Evolutionary conservation across 768 basidiomycete species (phyloP).

Genomic region (Stropharia rugosoannulata): DNA sequence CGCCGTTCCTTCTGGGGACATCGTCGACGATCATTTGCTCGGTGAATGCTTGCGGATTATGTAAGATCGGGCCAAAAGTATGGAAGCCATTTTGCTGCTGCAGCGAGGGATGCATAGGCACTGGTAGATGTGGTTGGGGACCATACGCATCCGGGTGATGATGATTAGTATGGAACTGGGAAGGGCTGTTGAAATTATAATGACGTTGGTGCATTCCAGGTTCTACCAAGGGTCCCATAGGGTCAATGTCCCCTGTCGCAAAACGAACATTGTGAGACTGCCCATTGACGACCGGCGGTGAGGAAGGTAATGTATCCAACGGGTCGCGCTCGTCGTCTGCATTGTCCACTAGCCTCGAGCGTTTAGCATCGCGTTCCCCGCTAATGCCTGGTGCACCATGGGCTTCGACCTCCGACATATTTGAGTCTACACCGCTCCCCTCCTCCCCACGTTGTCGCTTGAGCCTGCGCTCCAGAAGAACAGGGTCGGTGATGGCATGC

Average conservation of each 20-base stretch:
- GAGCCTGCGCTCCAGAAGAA: slow-evolving; percentile 69
- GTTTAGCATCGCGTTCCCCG: slow-evolving; percentile 53
- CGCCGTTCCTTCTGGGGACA: slow-evolving; percentile 30
- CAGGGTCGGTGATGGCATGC: slow-evolving; percentile 70
- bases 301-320: slow-evolving; percentile 37
- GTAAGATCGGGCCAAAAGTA: slow-evolving; percentile 1
- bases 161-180: not conserved
- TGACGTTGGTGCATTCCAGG: slow-evolving; percentile 1
- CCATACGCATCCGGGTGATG: not conserved
- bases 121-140: slow-evolving; percentile 5
- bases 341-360: slow-evolving; percentile 46
- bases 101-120: slow-evolving; percentile 6
- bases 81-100: not conserved
- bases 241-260: slow-evolving; percentile 32
- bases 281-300: slow-evolving; percentile 30
- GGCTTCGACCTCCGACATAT: slow-evolving; percentile 54
- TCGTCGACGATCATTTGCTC: slow-evolving; percentile 40
- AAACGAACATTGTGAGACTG: slow-evolving; percentile 49
- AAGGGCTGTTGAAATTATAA: not conserved
- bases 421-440: slow-evolving; percentile 45
- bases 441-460: slow-evolving; percentile 68
- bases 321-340: slow-evolving; percentile 52
- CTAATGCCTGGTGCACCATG: slow-evolving; percentile 29
- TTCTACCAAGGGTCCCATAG: slow-evolving; percentile 17
- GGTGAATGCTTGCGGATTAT: slow-evolving; percentile 5